phyloP scores from a whole-genome alignment of 148 eudicot genomes.

The Polygonum maritimum region DNA sequence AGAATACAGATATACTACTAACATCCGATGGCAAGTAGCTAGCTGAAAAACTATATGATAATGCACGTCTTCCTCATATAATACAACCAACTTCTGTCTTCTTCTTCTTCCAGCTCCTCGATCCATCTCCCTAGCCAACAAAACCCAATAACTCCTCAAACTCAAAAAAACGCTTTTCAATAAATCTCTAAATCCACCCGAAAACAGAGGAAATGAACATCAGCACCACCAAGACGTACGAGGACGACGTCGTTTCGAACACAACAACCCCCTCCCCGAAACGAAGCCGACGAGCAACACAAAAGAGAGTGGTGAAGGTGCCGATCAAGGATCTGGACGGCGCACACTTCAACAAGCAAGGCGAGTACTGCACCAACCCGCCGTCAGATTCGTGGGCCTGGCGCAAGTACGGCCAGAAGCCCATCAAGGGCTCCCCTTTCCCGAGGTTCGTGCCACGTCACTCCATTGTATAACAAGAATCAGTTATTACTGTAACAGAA shows the following conservation, averaged over 20 bases:
- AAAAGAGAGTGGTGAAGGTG: constrained; percentile 6
- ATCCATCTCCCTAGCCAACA: too few species aligned
- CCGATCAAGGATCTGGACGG: constrained; percentile 11
- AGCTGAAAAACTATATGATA: neutral
- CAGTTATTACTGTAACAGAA: too few species aligned
- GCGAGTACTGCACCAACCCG: neutral
- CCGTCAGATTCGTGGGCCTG: constrained; percentile 13
- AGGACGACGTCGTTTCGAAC: neutral
- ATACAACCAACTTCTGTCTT: neutral
- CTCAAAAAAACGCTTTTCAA: too few species aligned
- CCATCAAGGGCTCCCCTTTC: constrained; percentile 12
- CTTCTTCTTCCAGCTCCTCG: too few species aligned
- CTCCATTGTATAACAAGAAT: too few species aligned
- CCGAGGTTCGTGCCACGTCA: neutral
- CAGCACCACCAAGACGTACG: neutral
- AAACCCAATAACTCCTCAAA: too few species aligned
- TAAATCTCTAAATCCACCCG: neutral
- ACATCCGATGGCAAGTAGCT: neutral
- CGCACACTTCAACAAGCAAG: neutral
- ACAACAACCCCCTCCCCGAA: neutral
- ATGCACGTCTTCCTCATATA: neutral
- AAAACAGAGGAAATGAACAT: neutral
- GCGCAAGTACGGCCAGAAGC: constrained; percentile 14
- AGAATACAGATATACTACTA: neutral
- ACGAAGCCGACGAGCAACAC: neutral